A percentile compares a stretch with the other conserved stretches of the same genome.
Evolutionary conservation across 2,329 filamentous ascomycete genomes (phyloP).

Genomic region (Aspergillaceae sp.): DNA sequence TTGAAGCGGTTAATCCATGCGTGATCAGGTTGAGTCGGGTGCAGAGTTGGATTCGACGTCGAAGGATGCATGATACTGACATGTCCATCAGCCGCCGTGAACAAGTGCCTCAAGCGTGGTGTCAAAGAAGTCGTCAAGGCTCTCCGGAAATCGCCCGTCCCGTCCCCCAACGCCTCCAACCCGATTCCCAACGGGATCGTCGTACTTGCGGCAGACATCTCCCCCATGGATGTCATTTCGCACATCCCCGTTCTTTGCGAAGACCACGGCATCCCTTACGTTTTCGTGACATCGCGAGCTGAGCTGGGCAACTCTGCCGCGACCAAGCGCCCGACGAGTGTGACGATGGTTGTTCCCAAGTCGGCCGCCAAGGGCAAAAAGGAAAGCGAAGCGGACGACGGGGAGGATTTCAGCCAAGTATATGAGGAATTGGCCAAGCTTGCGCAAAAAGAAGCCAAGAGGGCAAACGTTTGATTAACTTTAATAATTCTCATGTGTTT

Average conservation of each 20-base stretch:
- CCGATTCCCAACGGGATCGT: conserved; percentile 64
- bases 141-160: conserved; percentile 77
- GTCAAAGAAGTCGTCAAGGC: conserved; percentile 99
- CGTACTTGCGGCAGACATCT: conserved; percentile 93
- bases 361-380: conserved; percentile 44
- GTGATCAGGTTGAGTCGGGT: neutral
- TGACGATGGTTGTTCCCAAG: conserved; percentile 68
- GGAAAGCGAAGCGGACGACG: conserved; percentile 37
- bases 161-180: conserved; percentile 54
- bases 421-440: conserved; percentile 52
- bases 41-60: neutral
- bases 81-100: conserved; percentile 65
- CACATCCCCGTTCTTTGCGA: conserved; percentile 97
- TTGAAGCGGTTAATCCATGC: neutral
- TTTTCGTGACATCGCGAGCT: conserved; percentile 86
- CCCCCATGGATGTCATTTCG: conserved; percentile 95
- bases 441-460: conserved; percentile 50
- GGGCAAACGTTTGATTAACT: conserved; percentile 43
- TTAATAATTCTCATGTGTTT: conserved; percentile 15
- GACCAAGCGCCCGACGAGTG: conserved; percentile 93
- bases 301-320: conserved; percentile 88
- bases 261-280: conserved; percentile 93
- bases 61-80: neutral
- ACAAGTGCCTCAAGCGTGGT: conserved; percentile 91
- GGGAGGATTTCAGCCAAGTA: conserved; percentile 44